These are phyloP conservation scores for Juglanconis oblonga DNA, from an alignment of 2,329 filamentous ascomycete species.

Conservation along the genomic window DNA sequence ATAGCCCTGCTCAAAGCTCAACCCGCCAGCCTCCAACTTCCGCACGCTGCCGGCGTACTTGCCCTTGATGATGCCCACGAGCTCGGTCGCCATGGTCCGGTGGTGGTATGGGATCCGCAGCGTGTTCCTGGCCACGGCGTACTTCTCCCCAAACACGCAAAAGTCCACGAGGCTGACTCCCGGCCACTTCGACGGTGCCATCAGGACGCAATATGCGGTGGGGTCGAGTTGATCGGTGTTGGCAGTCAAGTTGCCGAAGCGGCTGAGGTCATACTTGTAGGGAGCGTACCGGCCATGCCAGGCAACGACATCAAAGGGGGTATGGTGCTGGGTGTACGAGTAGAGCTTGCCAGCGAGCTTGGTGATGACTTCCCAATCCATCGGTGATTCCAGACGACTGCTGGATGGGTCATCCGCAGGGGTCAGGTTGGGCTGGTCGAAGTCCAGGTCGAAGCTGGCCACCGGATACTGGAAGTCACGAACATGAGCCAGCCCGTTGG, in stretches of 20 bases:
- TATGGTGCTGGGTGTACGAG: conserved; percentile 56
- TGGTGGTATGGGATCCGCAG: conserved; percentile 56
- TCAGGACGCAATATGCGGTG: conserved; percentile 59
- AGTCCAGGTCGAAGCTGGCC: conserved; percentile 44
- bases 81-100: conserved; percentile 50
- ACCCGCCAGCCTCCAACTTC: conserved; percentile 26
- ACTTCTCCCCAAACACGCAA: conserved; percentile 61
- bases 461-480: conserved; percentile 63
- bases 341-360: conserved; percentile 61
- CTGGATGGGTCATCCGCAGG: too few species aligned
- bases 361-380: conserved; percentile 40
- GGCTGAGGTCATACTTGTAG: conserved; percentile 47
- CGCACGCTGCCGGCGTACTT: conserved; percentile 28
- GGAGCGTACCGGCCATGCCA: conserved; percentile 63
- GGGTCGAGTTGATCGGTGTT: conserved; percentile 63
- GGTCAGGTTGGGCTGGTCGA: neutral
- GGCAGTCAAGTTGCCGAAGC: conserved; percentile 53
- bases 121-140: conserved; percentile 55
- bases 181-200: conserved; percentile 50
- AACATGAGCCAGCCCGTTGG: conserved; percentile 60
- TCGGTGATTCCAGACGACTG: too few species aligned
- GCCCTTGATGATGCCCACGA: conserved; percentile 42
- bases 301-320: conserved; percentile 63
- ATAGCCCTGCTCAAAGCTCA: conserved; percentile 29
- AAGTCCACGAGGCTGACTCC: conserved; percentile 58